Conservation (phyloP, 192 early-diverging fungal species). For the Phycomyces nitens region DNA sequence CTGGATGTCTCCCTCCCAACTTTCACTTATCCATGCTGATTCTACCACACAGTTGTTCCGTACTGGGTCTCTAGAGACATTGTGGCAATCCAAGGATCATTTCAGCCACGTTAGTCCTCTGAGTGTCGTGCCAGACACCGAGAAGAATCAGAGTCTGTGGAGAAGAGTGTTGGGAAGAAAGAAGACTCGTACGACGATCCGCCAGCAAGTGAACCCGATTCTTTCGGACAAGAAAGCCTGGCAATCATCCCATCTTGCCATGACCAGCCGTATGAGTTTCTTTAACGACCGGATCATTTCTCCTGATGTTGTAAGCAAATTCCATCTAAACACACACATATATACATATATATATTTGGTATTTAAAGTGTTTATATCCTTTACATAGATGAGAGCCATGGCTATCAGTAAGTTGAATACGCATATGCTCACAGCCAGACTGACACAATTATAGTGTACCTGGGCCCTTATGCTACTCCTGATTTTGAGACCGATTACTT, state of each 20-base stretch:
- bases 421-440: background rate
- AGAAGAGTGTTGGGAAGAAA: constrained; percentile 22
- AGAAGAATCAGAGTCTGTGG: constrained; percentile 39
- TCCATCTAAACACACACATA: background rate
- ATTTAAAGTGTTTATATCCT: background rate
- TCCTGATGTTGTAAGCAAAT: constrained; percentile 61
- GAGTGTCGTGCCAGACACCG: constrained; percentile 41
- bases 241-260: constrained; percentile 54
- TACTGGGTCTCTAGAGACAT: constrained; percentile 18
- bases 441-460: constrained; percentile 59
- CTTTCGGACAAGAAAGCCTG: constrained; percentile 20
- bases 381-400: constrained; percentile 54
- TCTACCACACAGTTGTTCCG: constrained; percentile 36
- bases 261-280: constrained; percentile 74
- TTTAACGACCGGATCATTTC: constrained; percentile 86
- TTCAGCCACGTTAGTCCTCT: constrained; percentile 68
- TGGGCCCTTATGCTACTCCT: constrained; percentile 74
- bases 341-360: background rate
- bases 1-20: constrained; percentile 77
- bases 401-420: constrained; percentile 40
- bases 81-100: constrained; percentile 55
- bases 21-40: constrained; percentile 61
- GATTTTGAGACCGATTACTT: constrained; percentile 83
- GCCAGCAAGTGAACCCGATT: constrained; percentile 5
- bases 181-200: constrained; percentile 5